These are phyloP conservation scores for Globisporangium irregulare DNA, from an alignment of 352 stramenopile species.

Conservation along the genomic window DNA sequence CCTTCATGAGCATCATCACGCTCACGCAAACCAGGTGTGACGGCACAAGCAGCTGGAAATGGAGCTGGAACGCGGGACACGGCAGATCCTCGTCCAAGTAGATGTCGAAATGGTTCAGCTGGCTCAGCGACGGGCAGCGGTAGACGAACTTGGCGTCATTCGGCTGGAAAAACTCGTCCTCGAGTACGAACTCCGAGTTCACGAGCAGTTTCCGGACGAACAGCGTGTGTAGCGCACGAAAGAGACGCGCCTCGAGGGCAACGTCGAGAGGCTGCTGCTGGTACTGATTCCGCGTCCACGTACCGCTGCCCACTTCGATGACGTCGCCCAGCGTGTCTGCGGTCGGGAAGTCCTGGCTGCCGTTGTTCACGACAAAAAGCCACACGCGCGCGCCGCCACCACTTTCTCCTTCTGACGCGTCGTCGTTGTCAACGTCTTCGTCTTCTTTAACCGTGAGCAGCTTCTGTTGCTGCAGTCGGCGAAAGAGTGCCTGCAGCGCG, in stretches of 20 bases:
- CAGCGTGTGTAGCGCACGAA: slow-evolving; percentile 31
- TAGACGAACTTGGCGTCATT: slow-evolving; percentile 68
- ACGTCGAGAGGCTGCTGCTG: slow-evolving; percentile 10
- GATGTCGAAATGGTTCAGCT: slow-evolving; percentile 60
- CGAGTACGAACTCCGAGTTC: slow-evolving; percentile 41
- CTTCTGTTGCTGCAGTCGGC: slow-evolving; percentile 39
- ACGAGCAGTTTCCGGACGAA: slow-evolving; percentile 30
- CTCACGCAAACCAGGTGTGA: slow-evolving; percentile 47
- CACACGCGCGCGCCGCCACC: slow-evolving; percentile 25
- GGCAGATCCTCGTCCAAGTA: slow-evolving; percentile 59
- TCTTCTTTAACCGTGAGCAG: slow-evolving; percentile 28
- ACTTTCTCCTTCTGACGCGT: neutral
- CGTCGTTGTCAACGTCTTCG: neutral
- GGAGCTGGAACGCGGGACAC: slow-evolving; percentile 39
- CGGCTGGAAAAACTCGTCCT: slow-evolving; percentile 34
- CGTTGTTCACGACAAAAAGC: slow-evolving; percentile 53
- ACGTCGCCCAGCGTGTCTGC: slow-evolving; percentile 19
- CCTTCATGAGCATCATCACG: slow-evolving; percentile 38
- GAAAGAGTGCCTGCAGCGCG: slow-evolving; percentile 26
- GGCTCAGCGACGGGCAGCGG: slow-evolving; percentile 47
- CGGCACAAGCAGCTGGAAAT: slow-evolving; percentile 44
- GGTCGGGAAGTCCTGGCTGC: slow-evolving; percentile 22
- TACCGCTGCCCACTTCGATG: slow-evolving; percentile 32
- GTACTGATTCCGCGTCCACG: slow-evolving; percentile 15
- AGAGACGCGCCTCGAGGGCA: slow-evolving; percentile 34